A percentile compares a stretch with the other conserved stretches of the same genome.
Conservation (phyloP, 331 rosid genomes). For the Stylosanthes scabra region DNA sequence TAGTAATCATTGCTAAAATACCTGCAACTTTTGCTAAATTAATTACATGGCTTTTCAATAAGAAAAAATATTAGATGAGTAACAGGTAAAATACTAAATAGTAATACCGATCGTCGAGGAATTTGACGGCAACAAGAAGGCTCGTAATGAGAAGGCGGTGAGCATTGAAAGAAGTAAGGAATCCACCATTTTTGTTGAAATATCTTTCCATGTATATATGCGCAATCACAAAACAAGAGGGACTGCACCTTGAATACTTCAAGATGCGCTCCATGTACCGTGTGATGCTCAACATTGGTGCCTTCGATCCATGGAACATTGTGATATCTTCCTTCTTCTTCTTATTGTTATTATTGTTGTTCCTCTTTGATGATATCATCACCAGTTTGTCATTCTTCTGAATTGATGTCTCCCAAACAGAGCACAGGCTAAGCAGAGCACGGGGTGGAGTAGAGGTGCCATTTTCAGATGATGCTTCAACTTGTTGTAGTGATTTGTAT, state of each 20-base stretch:
- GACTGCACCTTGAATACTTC: constrained; percentile 64
- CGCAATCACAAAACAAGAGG: constrained; percentile 64
- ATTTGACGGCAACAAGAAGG: constrained; percentile 65
- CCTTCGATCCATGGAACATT: constrained; percentile 60
- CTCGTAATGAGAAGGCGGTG: constrained; percentile 76
- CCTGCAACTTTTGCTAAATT: constrained; percentile 40
- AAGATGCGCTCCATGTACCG: constrained; percentile 63
- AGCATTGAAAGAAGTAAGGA: constrained; percentile 62
- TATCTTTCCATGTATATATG: constrained; percentile 74
- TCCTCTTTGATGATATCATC: constrained; percentile 25
- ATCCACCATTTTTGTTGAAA: constrained; percentile 41
- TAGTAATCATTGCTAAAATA: constrained; percentile 53
- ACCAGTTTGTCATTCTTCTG: constrained; percentile 51
- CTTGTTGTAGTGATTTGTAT: constrained; percentile 47
- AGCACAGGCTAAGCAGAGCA: constrained; percentile 45
- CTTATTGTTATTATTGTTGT: background rate
- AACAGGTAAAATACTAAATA: too few species aligned
- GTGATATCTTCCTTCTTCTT: constrained; percentile 42
- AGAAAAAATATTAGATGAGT: too few species aligned
- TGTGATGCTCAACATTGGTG: constrained; percentile 55
- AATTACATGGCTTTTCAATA: too few species aligned
- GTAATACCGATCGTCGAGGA: constrained; percentile 50
- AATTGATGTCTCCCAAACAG: constrained; percentile 51
- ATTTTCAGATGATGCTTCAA: constrained; percentile 38
- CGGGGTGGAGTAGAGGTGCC: constrained; percentile 34